Evolutionary conservation across 2,329 filamentous ascomycete genomes (phyloP).

Genomic region (Cytospora paraplurivora): DNA sequence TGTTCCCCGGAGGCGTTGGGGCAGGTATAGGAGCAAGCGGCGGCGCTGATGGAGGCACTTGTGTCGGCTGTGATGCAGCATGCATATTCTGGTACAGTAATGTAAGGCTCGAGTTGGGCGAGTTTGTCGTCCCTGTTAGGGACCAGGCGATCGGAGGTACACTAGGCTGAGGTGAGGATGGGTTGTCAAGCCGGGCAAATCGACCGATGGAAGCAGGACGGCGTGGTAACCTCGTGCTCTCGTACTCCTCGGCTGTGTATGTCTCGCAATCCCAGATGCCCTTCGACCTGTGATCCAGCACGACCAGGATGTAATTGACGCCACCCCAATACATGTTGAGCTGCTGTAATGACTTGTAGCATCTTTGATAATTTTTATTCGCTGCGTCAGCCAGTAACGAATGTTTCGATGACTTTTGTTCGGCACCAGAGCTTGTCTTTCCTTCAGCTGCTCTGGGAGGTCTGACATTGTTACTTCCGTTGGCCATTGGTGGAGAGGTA

Average conservation of each 20-base stretch:
- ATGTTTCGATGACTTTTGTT: constrained; percentile 60
- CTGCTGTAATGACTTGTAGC: constrained; percentile 80
- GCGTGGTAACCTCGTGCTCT: constrained; percentile 62
- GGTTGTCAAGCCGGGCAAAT: constrained; percentile 49
- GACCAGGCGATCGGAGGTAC: constrained; percentile 74
- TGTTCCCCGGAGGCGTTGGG: constrained; percentile 56
- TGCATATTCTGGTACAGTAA: constrained; percentile 71
- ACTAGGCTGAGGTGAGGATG: constrained; percentile 49
- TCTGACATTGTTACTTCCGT: background rate
- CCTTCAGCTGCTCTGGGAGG: background rate
- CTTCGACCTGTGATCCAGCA: constrained; percentile 83
- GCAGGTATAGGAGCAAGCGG: constrained; percentile 26
- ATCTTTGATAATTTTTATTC: constrained; percentile 84
- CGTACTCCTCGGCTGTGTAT: constrained; percentile 73
- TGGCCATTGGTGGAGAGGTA: constrained; percentile 47
- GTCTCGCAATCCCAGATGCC: constrained; percentile 79
- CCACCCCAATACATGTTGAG: constrained; percentile 86
- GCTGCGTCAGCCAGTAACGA: constrained; percentile 77
- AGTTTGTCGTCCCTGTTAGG: constrained; percentile 84
- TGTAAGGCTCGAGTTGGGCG: constrained; percentile 79
- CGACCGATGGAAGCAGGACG: constrained; percentile 46
- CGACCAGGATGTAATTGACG: constrained; percentile 82
- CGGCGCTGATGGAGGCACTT: constrained; percentile 17
- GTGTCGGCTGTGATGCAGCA: constrained; percentile 36
- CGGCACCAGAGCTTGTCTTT: constrained; percentile 31